These are phyloP conservation scores for Aureobasidium sp. DNA, from an alignment of 2,329 filamentous ascomycete species.

Conservation along the genomic window DNA sequence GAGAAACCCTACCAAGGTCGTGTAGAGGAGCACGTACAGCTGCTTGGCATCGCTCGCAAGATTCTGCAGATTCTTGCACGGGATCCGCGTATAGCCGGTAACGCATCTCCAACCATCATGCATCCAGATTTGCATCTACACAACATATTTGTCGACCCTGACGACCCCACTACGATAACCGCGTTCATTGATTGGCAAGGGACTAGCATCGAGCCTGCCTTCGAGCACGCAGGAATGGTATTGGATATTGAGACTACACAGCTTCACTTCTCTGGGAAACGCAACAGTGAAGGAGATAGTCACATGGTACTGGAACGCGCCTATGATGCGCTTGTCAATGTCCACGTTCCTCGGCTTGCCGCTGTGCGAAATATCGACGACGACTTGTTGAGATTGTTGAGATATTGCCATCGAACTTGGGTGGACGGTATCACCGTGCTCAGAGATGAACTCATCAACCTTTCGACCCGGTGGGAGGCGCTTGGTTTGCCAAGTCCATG, in stretches of 20 bases:
- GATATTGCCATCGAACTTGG: conserved; percentile 9
- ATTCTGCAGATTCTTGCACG: not conserved
- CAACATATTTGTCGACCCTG: conserved; percentile 27
- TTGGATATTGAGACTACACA: conserved; percentile 14
- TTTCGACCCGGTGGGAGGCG: conserved; percentile 3
- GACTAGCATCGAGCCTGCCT: conserved; percentile 16
- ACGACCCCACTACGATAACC: conserved; percentile 23
- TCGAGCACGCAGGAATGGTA: conserved; percentile 12
- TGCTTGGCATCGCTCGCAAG: not conserved
- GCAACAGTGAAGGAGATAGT: not conserved
- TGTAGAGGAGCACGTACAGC: not conserved
- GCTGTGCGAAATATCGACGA: conserved; percentile 3
- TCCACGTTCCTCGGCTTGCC: not conserved
- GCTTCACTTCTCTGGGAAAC: not conserved
- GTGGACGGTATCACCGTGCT: conserved; percentile 6
- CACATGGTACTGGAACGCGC: not conserved
- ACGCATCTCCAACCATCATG: conserved; percentile 16
- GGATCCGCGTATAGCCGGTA: not conserved
- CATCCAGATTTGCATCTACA: conserved; percentile 26
- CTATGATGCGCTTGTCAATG: not conserved
- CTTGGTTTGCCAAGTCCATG: not conserved
- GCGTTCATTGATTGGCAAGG: conserved; percentile 30
- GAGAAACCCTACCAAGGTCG: not conserved
- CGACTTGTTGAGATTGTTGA: conserved; percentile 5
- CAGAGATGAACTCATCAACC: conserved; percentile 3